phyloP scores from a whole-genome alignment of 2,329 filamentous ascomycete genomes.

The Alternaria metachromatica region DNA sequence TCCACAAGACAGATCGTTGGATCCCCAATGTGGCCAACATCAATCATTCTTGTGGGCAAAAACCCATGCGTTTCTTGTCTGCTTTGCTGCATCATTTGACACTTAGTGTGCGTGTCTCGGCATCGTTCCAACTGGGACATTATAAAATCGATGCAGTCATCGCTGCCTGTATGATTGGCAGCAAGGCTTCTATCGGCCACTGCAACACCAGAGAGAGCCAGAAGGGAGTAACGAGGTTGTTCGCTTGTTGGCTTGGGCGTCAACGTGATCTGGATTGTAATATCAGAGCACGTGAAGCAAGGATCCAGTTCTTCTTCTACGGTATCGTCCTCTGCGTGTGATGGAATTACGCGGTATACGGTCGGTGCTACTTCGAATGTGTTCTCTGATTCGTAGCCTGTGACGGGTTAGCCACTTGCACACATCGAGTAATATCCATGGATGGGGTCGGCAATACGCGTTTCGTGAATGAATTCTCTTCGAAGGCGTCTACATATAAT shows the following conservation, averaged over 20 bases:
- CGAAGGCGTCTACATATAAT: background rate
- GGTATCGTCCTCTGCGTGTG: too few species aligned
- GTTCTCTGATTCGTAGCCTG: background rate
- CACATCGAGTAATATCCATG: background rate
- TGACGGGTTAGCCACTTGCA: background rate
- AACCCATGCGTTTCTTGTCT: background rate
- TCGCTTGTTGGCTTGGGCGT: too few species aligned
- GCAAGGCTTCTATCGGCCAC: background rate
- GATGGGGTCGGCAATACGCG: background rate
- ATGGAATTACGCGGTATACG: background rate
- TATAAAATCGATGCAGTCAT: background rate
- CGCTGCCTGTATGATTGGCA: background rate
- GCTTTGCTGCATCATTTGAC: background rate
- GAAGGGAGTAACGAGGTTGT: too few species aligned
- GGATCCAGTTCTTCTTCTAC: too few species aligned
- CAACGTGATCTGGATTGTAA: background rate
- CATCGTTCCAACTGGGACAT: background rate
- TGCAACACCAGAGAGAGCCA: background rate
- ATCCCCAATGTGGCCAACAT: background rate
- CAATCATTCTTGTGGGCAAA: background rate
- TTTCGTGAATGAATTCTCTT: accelerated
- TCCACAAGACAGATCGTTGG: background rate
- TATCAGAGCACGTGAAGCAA: background rate
- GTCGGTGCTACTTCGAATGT: background rate
- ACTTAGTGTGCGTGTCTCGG: background rate